Evolutionary conservation across 257 asterid genomes (phyloP).

Genomic region (Penstemon newberryi): DNA sequence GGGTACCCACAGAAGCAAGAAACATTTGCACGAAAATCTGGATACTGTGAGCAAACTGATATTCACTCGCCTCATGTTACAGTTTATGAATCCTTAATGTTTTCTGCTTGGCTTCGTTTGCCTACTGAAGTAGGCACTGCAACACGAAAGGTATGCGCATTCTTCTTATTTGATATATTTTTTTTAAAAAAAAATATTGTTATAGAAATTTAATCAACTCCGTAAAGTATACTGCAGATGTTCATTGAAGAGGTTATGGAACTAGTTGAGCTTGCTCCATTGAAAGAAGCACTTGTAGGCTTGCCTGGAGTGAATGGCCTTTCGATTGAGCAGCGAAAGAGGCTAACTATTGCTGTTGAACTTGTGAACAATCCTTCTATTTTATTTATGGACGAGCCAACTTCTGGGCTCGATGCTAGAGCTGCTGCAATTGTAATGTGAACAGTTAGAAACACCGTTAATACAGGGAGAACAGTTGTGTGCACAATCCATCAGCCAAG

Average conservation of each 20-base stretch:
- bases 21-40: constrained; percentile 75
- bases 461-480: not conserved
- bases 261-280: constrained; percentile 62
- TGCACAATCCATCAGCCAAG: not conserved
- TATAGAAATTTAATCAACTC: not conserved
- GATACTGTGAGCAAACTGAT: constrained; percentile 86
- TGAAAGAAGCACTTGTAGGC: constrained; percentile 71
- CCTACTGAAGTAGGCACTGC: constrained; percentile 60
- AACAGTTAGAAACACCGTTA: not conserved
- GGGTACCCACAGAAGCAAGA: constrained; percentile 74
- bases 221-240: constrained; percentile 46
- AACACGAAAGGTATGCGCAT: constrained; percentile 46
- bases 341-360: constrained; percentile 87
- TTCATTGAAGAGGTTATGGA: constrained; percentile 83
- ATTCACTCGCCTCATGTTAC: constrained; percentile 84
- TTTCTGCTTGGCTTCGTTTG: constrained; percentile 74
- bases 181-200: too few relatives aligned
- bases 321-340: constrained; percentile 84
- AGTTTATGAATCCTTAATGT: constrained; percentile 62
- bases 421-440: not conserved
- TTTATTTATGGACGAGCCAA: not conserved
- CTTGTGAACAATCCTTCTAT: constrained; percentile 84
- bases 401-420: not conserved
- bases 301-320: constrained; percentile 81
- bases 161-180: not conserved